phyloP scores from a whole-genome alignment of 805 yeast genomes.

The Metschnikowia hibisci region DNA sequence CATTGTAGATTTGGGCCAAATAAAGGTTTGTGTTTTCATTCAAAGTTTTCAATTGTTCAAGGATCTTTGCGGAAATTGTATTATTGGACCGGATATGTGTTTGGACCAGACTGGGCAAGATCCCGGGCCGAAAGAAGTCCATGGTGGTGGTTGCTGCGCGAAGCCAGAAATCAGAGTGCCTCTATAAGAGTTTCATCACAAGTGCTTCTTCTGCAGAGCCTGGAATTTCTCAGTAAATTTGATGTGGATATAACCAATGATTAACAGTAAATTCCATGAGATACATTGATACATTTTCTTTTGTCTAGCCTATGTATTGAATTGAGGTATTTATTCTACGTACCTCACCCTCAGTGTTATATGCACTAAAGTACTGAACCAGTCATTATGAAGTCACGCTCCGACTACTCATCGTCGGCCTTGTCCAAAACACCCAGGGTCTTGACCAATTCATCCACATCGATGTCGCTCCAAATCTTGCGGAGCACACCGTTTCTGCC shows the following conservation, averaged over 20 bases:
- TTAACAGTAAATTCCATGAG: too few relatives aligned
- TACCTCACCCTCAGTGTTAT: too few relatives aligned
- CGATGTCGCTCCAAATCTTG: conserved; percentile 75
- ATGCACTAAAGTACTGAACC: too few relatives aligned
- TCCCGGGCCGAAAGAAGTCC: conserved; percentile 23
- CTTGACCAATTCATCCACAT: conserved; percentile 70
- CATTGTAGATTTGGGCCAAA: conserved; percentile 14
- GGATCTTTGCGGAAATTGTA: conserved; percentile 25
- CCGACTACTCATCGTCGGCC: conserved; percentile 18
- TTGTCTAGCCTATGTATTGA: too few relatives aligned
- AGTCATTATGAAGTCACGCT: too few relatives aligned
- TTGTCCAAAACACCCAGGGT: conserved; percentile 62
- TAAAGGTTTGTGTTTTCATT: conserved; percentile 20
- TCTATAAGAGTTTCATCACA: too few relatives aligned
- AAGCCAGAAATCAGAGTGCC: neutral
- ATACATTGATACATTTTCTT: too few relatives aligned
- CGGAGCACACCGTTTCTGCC: conserved; percentile 53
- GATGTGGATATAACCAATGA: too few relatives aligned
- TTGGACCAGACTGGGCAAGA: conserved; percentile 13
- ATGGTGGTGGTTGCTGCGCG: conserved; percentile 8
- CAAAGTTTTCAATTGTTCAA: conserved; percentile 20
- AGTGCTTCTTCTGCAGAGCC: too few relatives aligned
- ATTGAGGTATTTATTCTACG: too few relatives aligned
- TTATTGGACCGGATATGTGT: conserved; percentile 28
- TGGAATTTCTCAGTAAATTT: too few relatives aligned